Conservation (phyloP, 176 grass and related monocot genomes). For the Aegilops longissima region DNA sequence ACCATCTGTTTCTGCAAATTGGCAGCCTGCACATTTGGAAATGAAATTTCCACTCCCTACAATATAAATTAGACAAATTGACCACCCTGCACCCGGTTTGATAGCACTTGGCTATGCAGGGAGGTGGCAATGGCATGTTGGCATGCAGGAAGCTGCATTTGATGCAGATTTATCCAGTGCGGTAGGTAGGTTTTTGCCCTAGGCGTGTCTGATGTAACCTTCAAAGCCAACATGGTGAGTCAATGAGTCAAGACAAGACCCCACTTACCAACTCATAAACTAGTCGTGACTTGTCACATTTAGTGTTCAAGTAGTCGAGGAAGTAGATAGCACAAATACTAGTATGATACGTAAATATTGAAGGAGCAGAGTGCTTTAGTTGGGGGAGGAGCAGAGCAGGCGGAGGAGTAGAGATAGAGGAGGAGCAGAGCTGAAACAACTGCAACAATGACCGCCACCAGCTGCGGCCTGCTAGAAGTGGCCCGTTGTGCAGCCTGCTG, state of each 20-base stretch:
- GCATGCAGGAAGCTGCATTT: background rate
- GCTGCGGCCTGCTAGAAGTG: background rate
- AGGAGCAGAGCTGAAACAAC: background rate
- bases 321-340: background rate
- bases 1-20: background rate
- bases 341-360: background rate
- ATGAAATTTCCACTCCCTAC: background rate
- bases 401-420: background rate
- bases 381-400: background rate
- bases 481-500: background rate
- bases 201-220: background rate
- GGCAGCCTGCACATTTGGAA: background rate
- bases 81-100: slow-evolving; percentile 8
- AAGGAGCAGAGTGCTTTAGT: background rate
- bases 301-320: background rate
- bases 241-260: too few relatives aligned
- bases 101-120: background rate
- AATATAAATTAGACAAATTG: background rate
- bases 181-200: background rate
- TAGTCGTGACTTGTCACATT: background rate
- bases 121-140: background rate
- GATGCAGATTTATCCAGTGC: background rate
- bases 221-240: background rate
- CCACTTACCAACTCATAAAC: background rate
- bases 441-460: background rate